These are phyloP conservation scores for Sarcocystis neurona DNA, from an alignment of 169 alveolate species.

Conservation along the genomic window DNA sequence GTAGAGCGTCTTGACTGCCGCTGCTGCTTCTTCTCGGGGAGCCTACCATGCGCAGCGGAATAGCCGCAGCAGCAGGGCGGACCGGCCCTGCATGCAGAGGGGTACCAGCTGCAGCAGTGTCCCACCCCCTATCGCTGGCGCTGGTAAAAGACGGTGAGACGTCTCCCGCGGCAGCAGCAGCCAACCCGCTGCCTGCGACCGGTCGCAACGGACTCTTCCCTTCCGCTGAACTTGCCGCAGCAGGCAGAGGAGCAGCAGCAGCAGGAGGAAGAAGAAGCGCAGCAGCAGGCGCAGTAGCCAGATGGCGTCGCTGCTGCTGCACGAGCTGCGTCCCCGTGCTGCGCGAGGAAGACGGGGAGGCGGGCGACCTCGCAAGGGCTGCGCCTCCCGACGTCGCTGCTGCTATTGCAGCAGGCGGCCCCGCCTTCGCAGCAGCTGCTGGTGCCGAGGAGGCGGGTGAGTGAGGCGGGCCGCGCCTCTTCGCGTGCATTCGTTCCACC, in stretches of 20 bases:
- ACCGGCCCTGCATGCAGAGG: too few relatives aligned
- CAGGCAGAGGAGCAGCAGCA: conserved; percentile 34
- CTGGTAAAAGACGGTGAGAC: too few relatives aligned
- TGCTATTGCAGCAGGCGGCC: not conserved
- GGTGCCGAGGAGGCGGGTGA: not conserved
- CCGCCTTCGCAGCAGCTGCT: not conserved
- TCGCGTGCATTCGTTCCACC: not conserved
- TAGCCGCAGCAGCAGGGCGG: too few relatives aligned
- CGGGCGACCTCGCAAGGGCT: not conserved
- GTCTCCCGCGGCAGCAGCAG: conserved; percentile 14
- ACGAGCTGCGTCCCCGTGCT: not conserved
- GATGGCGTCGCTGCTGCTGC: not conserved
- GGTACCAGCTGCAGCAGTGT: too few relatives aligned
- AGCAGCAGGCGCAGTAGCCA: not conserved
- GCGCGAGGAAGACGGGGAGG: not conserved
- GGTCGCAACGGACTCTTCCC: not conserved
- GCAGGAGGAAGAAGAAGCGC: not conserved
- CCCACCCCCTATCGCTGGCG: too few relatives aligned
- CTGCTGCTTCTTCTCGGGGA: too few relatives aligned
- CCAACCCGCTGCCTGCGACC: not conserved
- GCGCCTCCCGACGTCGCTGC: not conserved
- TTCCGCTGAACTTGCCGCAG: not conserved
- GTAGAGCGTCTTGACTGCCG: too few relatives aligned
- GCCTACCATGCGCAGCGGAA: too few relatives aligned
- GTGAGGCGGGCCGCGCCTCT: not conserved